Conservation (phyloP, 352 stramenopile genomes). For the Hyaloperonospora brassicae region DNA sequence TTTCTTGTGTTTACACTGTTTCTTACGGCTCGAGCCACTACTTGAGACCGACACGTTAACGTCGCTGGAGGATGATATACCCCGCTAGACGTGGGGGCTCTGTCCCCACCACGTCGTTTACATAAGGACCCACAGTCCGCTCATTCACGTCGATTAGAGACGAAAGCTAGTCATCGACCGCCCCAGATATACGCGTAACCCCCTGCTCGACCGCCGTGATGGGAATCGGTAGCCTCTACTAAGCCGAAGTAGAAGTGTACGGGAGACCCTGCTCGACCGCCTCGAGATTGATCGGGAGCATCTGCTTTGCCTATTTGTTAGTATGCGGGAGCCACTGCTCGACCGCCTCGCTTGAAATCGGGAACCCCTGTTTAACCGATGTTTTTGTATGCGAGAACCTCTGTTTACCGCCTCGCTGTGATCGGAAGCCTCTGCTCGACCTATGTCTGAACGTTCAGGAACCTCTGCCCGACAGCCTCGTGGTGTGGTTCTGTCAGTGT, state of each 20-base stretch:
- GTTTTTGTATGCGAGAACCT: too few species aligned
- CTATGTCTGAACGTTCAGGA: not conserved
- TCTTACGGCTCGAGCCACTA: not conserved
- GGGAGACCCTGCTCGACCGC: too few species aligned
- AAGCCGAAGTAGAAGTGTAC: not conserved
- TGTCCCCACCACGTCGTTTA: not conserved
- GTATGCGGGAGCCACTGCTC: too few species aligned
- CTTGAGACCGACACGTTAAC: slow-evolving; percentile 1
- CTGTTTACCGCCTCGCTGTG: too few species aligned
- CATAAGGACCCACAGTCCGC: not conserved
- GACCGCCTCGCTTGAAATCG: too few species aligned
- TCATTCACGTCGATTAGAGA: not conserved
- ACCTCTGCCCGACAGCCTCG: not conserved
- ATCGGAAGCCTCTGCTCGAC: too few species aligned
- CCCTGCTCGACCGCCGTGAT: too few species aligned
- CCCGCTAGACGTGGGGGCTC: not conserved
- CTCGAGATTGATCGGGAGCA: too few species aligned
- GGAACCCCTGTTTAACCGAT: too few species aligned
- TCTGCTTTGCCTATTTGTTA: too few species aligned
- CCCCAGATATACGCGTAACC: not conserved
- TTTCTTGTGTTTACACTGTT: not conserved
- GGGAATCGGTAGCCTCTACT: too few species aligned
- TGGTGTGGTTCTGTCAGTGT: not conserved
- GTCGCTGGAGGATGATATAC: not conserved
- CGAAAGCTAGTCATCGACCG: not conserved